Evolutionary conservation across 2,329 filamentous ascomycete species (phyloP), one percentile per base, ranked within the genome.

Genomic region (Pleochaeta shiraiana): DNA sequence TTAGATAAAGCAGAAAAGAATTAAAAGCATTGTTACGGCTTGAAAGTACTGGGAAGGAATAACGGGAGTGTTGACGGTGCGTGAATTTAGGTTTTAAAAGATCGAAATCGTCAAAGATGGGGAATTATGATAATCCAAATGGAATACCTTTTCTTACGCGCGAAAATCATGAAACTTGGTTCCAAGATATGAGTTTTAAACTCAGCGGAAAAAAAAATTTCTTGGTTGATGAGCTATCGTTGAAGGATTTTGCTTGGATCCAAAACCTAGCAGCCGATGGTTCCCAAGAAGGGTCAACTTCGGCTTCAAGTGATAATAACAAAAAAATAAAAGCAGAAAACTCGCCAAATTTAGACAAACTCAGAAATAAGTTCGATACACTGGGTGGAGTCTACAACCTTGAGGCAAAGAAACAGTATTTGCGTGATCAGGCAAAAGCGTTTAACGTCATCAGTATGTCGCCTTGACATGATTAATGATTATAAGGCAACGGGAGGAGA

Each of bases 191-290:
- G 34, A 26, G 7, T 24, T 62, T 62, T 16, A 28, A 43, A n/a
- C 14, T 26, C 7, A 7, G 59, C 24, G 59, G 33, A 2, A 62
- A 62, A 30, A 33, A 62, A 19, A 4, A 39, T 4, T 62, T 43
- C 6, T 43, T 24, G 24, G 6, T 62, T 6, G 11, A 39, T 7
- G 59, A 62, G 16, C 9, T 2, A 24, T 3, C 33, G 1, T n/a
- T 62, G 14, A 43, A 62, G 11, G 34, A 62, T 34, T 62, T 19
- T 39, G 33, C 59, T 62, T 43, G 59, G 59, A 12, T 62, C 11
- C 12, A 30, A 59, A 59, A 59, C 2, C 26, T 57, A 7, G 53
- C 28, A 21, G 26, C 24, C 24, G 31, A 57, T 16, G 11, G 28
- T 1, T 28, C 3, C 2, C 53, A 16, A 7, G 14, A 14, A 57